Percentiles rank a stretch among this genome's conserved stretches.
Conservation (phyloP, 1,284 basidiomycete genomes). For the Rugiboletus extremiorientalis region DNA sequence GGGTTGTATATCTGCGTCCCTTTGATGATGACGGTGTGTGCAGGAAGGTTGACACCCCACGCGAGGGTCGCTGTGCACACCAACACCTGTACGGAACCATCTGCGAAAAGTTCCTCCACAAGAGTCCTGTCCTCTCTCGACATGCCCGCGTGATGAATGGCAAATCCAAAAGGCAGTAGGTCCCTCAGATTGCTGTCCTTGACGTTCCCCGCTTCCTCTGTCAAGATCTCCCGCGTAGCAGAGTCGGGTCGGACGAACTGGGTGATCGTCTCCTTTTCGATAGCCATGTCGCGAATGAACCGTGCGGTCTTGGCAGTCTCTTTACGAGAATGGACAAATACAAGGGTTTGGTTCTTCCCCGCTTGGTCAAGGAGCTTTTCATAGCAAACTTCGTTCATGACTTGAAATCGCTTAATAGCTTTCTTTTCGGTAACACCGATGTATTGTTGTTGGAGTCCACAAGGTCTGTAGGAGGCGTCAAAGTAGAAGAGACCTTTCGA, state of each 20-base stretch:
- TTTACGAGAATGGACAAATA: conserved; percentile 98
- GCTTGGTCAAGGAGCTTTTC: conserved; percentile 97
- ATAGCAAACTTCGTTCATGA: conserved; percentile 99
- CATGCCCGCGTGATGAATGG: conserved; percentile 99
- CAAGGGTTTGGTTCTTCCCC: conserved; percentile 87
- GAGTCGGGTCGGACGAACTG: conserved; percentile 93
- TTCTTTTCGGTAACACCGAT: conserved; percentile 99
- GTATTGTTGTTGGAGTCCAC: conserved; percentile 91
- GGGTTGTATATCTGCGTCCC: conserved; percentile 99
- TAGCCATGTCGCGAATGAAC: conserved; percentile 92
- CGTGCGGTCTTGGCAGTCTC: conserved; percentile 93
- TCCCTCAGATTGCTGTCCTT: conserved; percentile 88
- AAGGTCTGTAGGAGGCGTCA: conserved; percentile 91
- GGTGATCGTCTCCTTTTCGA: conserved; percentile 95
- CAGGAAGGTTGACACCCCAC: conserved; percentile 99
- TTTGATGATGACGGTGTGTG: conserved; percentile 99
- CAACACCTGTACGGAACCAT: conserved; percentile 91
- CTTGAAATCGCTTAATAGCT: conserved; percentile 97
- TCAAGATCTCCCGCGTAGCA: conserved; percentile 85
- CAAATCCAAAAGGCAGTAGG: conserved; percentile 94
- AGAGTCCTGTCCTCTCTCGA: conserved; percentile 89
- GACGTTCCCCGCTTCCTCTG: conserved; percentile 82
- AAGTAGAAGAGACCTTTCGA: conserved; percentile 97
- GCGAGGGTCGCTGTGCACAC: conserved; percentile 98
- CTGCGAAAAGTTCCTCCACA: conserved; percentile 94